Evolutionary conservation across 257 asterid species (phyloP).

Genomic region (Ligustrum vulgare): DNA sequence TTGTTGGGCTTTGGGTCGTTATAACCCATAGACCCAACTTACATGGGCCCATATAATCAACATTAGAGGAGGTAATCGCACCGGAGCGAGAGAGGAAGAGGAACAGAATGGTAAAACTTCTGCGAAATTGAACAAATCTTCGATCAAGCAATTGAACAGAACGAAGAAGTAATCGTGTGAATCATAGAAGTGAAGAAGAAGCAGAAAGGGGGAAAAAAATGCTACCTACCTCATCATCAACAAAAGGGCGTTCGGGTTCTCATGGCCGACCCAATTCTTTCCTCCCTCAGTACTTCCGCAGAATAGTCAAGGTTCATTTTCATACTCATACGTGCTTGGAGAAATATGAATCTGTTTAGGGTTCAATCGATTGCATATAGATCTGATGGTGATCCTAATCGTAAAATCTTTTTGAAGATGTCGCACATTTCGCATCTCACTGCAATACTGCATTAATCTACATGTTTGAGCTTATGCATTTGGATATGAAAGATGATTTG

Average conservation of each 20-base stretch:
- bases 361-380: constrained; percentile 13
- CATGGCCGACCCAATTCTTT: constrained; percentile 63
- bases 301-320: constrained; percentile 78
- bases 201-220: constrained; percentile 29
- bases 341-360: not conserved
- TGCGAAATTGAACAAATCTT: not conserved
- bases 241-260: constrained; percentile 67
- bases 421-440: constrained; percentile 10
- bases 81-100: not conserved
- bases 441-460: constrained; percentile 6
- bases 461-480: not conserved
- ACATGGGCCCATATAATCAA: no score
- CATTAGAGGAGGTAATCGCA: no score
- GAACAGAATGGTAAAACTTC: not conserved
- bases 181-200: constrained; percentile 10
- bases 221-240: constrained; percentile 77
- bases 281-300: constrained; percentile 86
- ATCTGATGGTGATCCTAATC: constrained; percentile 39
- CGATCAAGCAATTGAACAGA: not conserved
- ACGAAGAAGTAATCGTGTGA: not conserved
- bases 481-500: constrained; percentile 13
- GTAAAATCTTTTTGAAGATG: constrained; percentile 7
- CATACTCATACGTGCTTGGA: not conserved
- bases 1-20: no score
- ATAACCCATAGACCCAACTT: no score